These are phyloP conservation scores for Hansenula sp. DNA, from an alignment of 1,139 yeast species.

Conservation along the genomic window DNA sequence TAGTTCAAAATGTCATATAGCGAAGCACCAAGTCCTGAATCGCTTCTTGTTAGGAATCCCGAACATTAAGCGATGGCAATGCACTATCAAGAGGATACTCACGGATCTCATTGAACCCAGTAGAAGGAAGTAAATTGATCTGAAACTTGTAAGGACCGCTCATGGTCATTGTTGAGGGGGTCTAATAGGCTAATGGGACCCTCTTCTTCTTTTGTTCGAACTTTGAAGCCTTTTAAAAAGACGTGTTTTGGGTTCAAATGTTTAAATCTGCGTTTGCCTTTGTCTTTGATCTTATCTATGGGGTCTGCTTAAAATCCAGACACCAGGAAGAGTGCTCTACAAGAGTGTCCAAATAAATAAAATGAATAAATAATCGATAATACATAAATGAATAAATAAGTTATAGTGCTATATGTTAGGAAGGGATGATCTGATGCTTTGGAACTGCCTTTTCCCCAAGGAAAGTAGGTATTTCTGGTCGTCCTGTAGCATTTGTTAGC, in stretches of 20 bases:
- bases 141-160: neutral
- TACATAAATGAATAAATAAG: neutral
- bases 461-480: conserved; percentile 12
- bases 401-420: neutral
- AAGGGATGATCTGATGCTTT: neutral
- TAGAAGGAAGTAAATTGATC: neutral
- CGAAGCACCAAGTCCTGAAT: conserved; percentile 16
- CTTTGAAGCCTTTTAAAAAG: no score
- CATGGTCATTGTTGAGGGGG: neutral
- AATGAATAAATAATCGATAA: neutral
- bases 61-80: neutral
- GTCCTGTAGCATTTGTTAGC: conserved; percentile 3
- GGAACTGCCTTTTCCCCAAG: conserved; percentile 1
- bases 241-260: neutral
- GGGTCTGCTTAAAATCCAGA: neutral
- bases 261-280: neutral
- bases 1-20: conserved; percentile 17
- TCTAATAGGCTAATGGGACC: no score
- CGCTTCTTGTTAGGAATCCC: no score
- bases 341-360: neutral
- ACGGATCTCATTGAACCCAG: neutral
- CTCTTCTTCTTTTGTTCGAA: no score
- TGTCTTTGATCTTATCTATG: neutral
- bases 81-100: neutral
- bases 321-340: neutral